These are phyloP conservation scores for Protomyces inouyei DNA, from an alignment of 1,139 yeast genomes.

Conservation along the genomic window DNA sequence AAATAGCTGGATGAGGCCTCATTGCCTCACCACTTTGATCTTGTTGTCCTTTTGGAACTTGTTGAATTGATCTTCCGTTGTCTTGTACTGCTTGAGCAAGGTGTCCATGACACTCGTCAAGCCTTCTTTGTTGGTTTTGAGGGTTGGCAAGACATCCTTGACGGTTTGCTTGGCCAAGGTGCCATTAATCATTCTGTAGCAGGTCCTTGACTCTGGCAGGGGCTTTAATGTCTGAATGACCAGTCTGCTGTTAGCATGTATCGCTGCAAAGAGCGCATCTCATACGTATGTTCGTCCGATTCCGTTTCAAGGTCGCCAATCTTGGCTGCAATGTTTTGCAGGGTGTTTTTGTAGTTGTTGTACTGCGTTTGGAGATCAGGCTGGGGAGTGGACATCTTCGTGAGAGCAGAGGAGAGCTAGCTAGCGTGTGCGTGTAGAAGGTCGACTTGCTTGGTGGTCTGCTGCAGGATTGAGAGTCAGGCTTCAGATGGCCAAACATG, in stretches of 20 bases:
- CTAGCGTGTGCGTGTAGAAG: no score
- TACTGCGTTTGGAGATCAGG: constrained; percentile 44
- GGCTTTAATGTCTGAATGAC: constrained; percentile 54
- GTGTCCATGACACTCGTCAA: constrained; percentile 39
- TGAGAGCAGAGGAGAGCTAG: not conserved
- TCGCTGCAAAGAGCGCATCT: constrained; percentile 5
- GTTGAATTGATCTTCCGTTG: constrained; percentile 38
- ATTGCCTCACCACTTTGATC: constrained; percentile 42
- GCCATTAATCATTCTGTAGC: constrained; percentile 93
- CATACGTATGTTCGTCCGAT: constrained; percentile 43
- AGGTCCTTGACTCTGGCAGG: constrained; percentile 58
- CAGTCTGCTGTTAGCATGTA: constrained; percentile 36
- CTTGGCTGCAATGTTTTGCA: constrained; percentile 42
- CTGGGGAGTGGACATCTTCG: not conserved
- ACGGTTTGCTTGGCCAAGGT: constrained; percentile 81
- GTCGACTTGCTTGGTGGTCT: no score
- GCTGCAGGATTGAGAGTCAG: no score
- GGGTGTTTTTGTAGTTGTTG: constrained; percentile 41
- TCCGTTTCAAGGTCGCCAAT: constrained; percentile 45
- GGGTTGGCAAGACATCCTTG: constrained; percentile 64
- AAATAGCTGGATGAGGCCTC: not conserved
- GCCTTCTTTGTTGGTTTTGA: constrained; percentile 55
- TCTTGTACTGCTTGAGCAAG: constrained; percentile 39
- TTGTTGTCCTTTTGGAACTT: constrained; percentile 40
- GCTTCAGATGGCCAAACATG: no score